Evolutionary conservation across 306 rosid species (phyloP).

Genomic region (Begonia masoniana): DNA sequence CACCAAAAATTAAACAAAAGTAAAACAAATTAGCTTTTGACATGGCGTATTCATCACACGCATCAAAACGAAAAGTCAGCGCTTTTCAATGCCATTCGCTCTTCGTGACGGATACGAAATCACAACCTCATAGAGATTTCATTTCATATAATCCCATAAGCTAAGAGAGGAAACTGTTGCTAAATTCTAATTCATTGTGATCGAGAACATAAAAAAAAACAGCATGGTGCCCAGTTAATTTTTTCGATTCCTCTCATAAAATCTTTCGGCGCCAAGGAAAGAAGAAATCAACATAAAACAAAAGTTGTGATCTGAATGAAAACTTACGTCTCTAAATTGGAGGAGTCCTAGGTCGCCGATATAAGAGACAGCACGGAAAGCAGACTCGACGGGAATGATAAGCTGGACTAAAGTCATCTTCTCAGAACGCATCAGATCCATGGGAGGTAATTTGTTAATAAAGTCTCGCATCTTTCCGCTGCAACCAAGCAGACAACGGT

Average conservation of each 20-base stretch:
- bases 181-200: too few relatives aligned
- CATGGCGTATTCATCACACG: not conserved
- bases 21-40: conserved; percentile 13
- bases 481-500: conserved; percentile 24
- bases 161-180: too few relatives aligned
- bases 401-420: conserved; percentile 94
- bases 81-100: not conserved
- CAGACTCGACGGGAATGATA: conserved; percentile 87
- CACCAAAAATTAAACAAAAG: not conserved
- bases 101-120: too few relatives aligned
- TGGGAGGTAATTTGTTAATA: conserved; percentile 56
- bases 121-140: too few relatives aligned
- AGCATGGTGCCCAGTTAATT: not conserved
- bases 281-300: not conserved
- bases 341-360: conserved; percentile 94
- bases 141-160: too few relatives aligned
- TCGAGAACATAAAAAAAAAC: too few relatives aligned
- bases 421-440: conserved; percentile 99
- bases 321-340: conserved; percentile 84
- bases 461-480: conserved; percentile 62
- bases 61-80: too few relatives aligned
- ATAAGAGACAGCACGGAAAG: conserved; percentile 85
- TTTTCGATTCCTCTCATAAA: not conserved
- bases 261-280: not conserved
- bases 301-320: not conserved